phyloP scores from a whole-genome alignment of 805 yeast species.

The Starmerella khaoyaiensis region DNA sequence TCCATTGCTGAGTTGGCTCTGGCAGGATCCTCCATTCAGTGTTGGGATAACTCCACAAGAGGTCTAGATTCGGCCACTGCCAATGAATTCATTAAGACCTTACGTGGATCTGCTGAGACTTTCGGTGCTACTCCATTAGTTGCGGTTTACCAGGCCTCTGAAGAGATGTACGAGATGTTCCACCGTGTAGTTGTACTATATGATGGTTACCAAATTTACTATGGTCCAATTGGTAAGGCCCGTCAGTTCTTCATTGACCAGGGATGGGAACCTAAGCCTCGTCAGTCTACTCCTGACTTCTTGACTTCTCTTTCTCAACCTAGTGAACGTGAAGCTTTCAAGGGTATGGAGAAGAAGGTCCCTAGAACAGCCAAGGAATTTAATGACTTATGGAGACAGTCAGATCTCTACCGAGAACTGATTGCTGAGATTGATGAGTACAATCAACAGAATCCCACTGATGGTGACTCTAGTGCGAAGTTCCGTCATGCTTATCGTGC shows the following conservation, averaged over 20 bases:
- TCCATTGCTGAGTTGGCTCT: conserved; percentile 68
- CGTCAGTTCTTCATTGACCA: conserved; percentile 45
- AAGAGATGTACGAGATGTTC: conserved; percentile 49
- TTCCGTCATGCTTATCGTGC: conserved; percentile 30
- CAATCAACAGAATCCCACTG: conserved; percentile 22
- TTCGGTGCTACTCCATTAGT: conserved; percentile 45
- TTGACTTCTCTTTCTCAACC: conserved; percentile 60
- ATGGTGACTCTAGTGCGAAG: conserved; percentile 28
- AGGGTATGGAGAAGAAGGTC: conserved; percentile 39
- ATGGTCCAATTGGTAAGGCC: conserved; percentile 46
- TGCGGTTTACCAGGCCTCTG: conserved; percentile 59
- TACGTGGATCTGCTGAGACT: conserved; percentile 48
- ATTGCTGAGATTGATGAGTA: conserved; percentile 36
- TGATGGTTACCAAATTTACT: conserved; percentile 50
- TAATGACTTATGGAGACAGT: conserved; percentile 43
- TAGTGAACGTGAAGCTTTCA: conserved; percentile 38
- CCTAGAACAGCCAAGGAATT: conserved; percentile 56
- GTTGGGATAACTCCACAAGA: conserved; percentile 77
- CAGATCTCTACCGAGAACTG: conserved; percentile 35
- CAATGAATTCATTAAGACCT: conserved; percentile 53
- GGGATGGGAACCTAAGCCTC: conserved; percentile 52
- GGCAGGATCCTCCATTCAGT: conserved; percentile 48
- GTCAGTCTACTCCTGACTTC: conserved; percentile 62
- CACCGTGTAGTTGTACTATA: conserved; percentile 51
- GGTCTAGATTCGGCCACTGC: conserved; percentile 82